phyloP scores from a whole-genome alignment of 805 yeast genomes.

The Starmera dryadoides region DNA sequence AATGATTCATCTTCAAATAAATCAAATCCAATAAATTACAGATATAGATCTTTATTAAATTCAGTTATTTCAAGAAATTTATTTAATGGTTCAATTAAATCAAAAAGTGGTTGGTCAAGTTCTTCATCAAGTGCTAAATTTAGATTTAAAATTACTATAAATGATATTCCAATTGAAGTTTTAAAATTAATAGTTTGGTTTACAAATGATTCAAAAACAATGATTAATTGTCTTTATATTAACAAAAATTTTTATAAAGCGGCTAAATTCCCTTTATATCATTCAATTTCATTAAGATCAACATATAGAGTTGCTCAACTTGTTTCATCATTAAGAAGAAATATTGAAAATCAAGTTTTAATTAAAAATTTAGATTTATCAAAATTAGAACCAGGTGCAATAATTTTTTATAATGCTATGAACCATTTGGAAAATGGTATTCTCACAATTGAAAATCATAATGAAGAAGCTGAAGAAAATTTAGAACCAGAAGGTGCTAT shows the following conservation, averaged over 20 bases:
- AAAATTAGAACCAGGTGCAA: slow-evolving; percentile 30
- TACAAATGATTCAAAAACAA: slow-evolving; percentile 30
- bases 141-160: too few relatives aligned
- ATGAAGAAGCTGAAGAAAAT: slow-evolving; percentile 3
- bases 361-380: slow-evolving; percentile 59
- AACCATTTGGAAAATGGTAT: too few relatives aligned
- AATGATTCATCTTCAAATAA: too few relatives aligned
- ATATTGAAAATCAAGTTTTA: slow-evolving; percentile 45
- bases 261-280: slow-evolving; percentile 50
- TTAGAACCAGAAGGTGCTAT: neutral
- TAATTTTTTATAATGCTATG: slow-evolving; percentile 18
- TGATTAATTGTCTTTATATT: slow-evolving; percentile 42
- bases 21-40: too few relatives aligned
- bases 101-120: too few relatives aligned
- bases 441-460: slow-evolving; percentile 7
- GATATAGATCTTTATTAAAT: too few relatives aligned
- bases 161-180: slow-evolving; percentile 26
- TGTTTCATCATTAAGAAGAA: slow-evolving; percentile 55
- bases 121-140: too few relatives aligned
- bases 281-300: slow-evolving; percentile 48
- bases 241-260: slow-evolving; percentile 41
- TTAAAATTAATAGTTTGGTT: slow-evolving; percentile 18
- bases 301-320: slow-evolving; percentile 80
- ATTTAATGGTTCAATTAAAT: too few relatives aligned
- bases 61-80: too few relatives aligned